Base-by-base conservation (phyloP, 2,329 filamentous ascomycete genomes). In the Pseudogymnoascus pannorum region DNA sequence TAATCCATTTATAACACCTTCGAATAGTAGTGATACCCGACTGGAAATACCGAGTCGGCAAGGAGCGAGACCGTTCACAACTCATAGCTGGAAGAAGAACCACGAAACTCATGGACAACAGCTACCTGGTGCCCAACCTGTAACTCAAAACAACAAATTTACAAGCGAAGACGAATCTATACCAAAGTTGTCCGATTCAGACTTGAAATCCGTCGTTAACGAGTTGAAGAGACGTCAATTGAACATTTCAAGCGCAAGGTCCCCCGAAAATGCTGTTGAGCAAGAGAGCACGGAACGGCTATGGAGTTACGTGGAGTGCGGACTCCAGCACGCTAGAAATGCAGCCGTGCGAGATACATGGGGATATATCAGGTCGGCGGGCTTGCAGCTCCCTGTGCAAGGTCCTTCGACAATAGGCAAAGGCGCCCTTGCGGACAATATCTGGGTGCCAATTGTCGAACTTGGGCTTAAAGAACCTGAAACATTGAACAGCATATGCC, bases 371-470 rank as follows among this genome's bases (percentile, higher is more conserved):
- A 31, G 26, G 24, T 31, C 48, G n/a, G 20, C 11, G 20, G 48
- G 48, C 48, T 20, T 54, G 48, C 48, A 54, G 3, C 48, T 54
- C 5, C 48, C 48, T 31, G 26, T 54, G 9, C 48, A 54, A 8
- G 48, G 48, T 8, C 26, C 26, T 14, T 54, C 48, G 14, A 5
- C 26, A 54, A 31, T 31, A 11, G 14, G 48, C 2, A 64, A 66
- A 11, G 74, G 75, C 16, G 59, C 63, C n/a, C 65, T 75, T 4
- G 76, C 78, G 16, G 69, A 74, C 7, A 69, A 69, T 11, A 63
- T 83, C 5, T 82, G 80, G 80, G 68, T 69, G 0, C 74, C 72
- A 0, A 76, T 82, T 57, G 64, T 81, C 51, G 71, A 72, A 58
- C 66, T 74, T 29, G 71, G 72, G n/a, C 65, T 74, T 58, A 57